Conservation (phyloP, 352 stramenopile genomes). For the Phytophthora kernoviae region DNA sequence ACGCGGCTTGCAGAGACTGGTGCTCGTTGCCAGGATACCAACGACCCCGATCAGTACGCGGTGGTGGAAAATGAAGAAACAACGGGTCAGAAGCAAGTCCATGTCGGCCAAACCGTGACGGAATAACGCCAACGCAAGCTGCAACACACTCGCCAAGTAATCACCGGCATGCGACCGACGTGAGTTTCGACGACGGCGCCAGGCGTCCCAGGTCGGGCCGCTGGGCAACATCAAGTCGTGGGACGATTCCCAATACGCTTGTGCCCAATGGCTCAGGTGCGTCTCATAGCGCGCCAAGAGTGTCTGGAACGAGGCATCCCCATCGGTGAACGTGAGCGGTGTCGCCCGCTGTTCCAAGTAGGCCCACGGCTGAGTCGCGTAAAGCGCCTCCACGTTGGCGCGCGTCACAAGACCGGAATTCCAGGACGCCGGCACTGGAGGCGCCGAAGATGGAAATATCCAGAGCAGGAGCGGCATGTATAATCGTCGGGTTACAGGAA, state of each 20-base stretch:
- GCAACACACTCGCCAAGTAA: neutral
- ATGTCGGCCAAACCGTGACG: neutral
- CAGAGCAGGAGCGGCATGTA: neutral
- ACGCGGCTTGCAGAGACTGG: neutral
- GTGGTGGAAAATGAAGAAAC: constrained; percentile 1
- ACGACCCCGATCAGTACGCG: neutral
- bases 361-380: constrained; percentile 1
- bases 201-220: neutral
- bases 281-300: neutral
- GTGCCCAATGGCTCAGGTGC: too few relatives aligned
- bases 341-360: neutral
- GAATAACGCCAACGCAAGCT: neutral
- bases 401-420: neutral
- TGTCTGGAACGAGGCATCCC: neutral
- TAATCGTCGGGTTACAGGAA: neutral
- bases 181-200: neutral
- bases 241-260: constrained; percentile 14
- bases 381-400: constrained; percentile 3
- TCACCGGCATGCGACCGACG: constrained; percentile 7
- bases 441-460: neutral
- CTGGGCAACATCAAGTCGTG: neutral
- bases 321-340: neutral
- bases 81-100: constrained; percentile 6
- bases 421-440: neutral
- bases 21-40: neutral